phyloP scores from a whole-genome alignment of 2,329 filamentous ascomycete genomes.

The Apiospora aurea region DNA sequence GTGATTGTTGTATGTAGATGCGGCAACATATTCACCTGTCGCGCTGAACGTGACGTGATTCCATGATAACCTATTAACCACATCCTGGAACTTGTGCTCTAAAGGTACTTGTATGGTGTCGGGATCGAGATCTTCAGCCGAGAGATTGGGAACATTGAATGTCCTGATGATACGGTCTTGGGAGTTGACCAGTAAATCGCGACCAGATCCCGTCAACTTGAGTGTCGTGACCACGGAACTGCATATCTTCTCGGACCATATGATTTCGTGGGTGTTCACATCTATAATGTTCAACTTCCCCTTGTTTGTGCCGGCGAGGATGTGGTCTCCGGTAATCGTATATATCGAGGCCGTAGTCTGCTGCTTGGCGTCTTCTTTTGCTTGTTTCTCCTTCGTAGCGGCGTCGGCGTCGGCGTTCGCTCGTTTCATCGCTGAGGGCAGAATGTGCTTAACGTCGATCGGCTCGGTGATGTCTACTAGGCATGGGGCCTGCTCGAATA shows the following conservation, averaged over 20 bases:
- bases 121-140: conserved; percentile 73
- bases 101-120: conserved; percentile 89
- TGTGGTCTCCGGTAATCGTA: conserved; percentile 83
- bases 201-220: conserved; percentile 82
- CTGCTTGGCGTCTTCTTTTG: conserved; percentile 91
- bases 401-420: conserved; percentile 74
- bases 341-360: conserved; percentile 94
- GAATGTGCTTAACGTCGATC: conserved; percentile 74
- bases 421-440: conserved; percentile 84
- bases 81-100: conserved; percentile 98
- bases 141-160: conserved; percentile 83
- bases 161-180: conserved; percentile 95
- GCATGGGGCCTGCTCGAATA: conserved; percentile 92
- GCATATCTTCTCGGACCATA: conserved; percentile 89
- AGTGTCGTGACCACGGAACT: conserved; percentile 88
- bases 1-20: conserved; percentile 97
- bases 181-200: conserved; percentile 89
- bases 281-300: conserved; percentile 97
- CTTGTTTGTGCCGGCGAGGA: conserved; percentile 92
- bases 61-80: conserved; percentile 94
- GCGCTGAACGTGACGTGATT: conserved; percentile 96
- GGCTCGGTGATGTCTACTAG: conserved; percentile 80
- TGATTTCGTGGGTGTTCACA: conserved; percentile 77
- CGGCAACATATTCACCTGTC: conserved; percentile 93
- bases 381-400: conserved; percentile 79